Percentiles rank a stretch among this genome's conserved stretches.
These are phyloP conservation scores for Simmondsia chinensis DNA, from an alignment of 148 eudicot species.

Conservation along the genomic window DNA sequence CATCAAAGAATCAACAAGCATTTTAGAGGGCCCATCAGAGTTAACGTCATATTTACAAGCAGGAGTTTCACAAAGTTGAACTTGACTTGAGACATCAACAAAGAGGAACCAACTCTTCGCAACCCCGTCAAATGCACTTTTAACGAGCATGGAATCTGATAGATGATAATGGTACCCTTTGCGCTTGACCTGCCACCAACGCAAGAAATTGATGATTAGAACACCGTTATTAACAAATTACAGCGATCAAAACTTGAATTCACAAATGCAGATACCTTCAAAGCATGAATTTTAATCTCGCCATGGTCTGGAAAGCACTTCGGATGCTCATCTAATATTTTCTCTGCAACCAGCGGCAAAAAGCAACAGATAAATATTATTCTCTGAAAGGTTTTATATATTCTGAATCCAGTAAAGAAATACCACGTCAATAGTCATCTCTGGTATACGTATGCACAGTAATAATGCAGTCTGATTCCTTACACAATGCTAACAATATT, in stretches of 20 bases:
- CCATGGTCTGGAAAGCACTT: slow-evolving; percentile 46
- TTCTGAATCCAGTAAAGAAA: no score
- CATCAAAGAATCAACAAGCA: background rate
- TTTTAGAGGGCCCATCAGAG: slow-evolving; percentile 6
- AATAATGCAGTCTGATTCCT: background rate
- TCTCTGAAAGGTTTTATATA: no score
- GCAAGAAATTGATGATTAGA: background rate
- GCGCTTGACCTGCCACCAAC: slow-evolving; percentile 36
- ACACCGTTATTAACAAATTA: no score
- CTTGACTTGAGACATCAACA: slow-evolving; percentile 37
- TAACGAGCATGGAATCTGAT: slow-evolving; percentile 41
- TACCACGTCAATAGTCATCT: no score
- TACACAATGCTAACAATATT: no score
- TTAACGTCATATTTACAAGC: slow-evolving; percentile 4
- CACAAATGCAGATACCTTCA: slow-evolving; percentile 37
- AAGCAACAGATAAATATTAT: no score
- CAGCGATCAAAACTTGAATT: no score
- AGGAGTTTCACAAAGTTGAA: slow-evolving; percentile 4
- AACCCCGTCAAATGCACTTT: slow-evolving; percentile 36
- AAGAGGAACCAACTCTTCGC: slow-evolving; percentile 43
- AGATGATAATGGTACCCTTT: slow-evolving; percentile 39
- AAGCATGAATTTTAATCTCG: slow-evolving; percentile 29
- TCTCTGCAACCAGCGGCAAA: slow-evolving; percentile 49
- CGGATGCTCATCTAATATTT: slow-evolving; percentile 35
- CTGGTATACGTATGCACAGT: no score